These are phyloP conservation scores for Mycena haematopus DNA, from an alignment of 768 basidiomycete genomes.

Conservation along the genomic window DNA sequence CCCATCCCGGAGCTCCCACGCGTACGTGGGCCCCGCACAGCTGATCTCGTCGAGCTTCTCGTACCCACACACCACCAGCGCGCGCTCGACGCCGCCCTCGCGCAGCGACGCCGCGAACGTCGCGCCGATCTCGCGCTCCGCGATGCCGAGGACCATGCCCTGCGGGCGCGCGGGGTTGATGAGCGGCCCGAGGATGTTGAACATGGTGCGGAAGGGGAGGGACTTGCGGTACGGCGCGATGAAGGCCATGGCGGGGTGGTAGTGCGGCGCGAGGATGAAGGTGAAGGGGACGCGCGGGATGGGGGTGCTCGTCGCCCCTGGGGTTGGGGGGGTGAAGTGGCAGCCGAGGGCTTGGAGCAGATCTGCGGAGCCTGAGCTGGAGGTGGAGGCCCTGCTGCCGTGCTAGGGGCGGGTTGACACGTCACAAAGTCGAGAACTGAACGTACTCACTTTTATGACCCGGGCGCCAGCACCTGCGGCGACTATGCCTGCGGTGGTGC, in stretches of 20 bases:
- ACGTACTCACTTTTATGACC: conserved; percentile 80
- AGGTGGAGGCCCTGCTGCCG: conserved; percentile 89
- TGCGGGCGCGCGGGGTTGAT: conserved; percentile 89
- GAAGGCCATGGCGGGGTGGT: conserved; percentile 84
- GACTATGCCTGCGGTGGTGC: conserved; percentile 91
- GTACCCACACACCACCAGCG: conserved; percentile 91
- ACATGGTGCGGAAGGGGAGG: conserved; percentile 94
- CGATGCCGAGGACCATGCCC: conserved; percentile 92
- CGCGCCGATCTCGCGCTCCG: conserved; percentile 77
- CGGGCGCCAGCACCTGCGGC: conserved; percentile 94
- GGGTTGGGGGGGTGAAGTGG: conserved; percentile 68
- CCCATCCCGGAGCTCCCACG: conserved; percentile 81
- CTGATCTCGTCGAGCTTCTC: conserved; percentile 96
- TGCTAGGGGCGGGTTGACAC: conserved; percentile 59
- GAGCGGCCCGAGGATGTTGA: conserved; percentile 93
- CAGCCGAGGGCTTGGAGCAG: conserved; percentile 86
- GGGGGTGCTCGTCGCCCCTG: conserved; percentile 54
- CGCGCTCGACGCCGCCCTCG: conserved; percentile 81
- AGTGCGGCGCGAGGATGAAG: conserved; percentile 94
- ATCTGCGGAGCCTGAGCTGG: conserved; percentile 93
- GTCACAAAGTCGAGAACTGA: conserved; percentile 9
- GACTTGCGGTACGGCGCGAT: conserved; percentile 85
- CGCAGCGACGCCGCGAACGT: conserved; percentile 80
- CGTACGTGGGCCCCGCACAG: conserved; percentile 88
- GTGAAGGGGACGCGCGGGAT: conserved; percentile 81